Conservation (phyloP, 805 yeast species). For the Kluyveromyces starmeri region DNA sequence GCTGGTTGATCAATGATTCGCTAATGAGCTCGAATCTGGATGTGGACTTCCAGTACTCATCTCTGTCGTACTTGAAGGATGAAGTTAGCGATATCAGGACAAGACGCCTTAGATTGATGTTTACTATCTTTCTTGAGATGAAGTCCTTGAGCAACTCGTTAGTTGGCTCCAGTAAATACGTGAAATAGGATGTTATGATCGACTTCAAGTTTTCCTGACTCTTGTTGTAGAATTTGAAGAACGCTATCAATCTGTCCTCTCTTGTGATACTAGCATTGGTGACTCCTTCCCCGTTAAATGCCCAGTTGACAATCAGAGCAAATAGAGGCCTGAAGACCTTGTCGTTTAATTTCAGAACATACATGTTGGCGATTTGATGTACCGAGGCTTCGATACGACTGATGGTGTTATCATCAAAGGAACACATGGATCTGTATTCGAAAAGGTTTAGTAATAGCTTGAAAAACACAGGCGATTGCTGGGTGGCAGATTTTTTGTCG, state of each 20-base stretch:
- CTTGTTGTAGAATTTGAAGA: conserved; percentile 78
- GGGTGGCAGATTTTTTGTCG: conserved; percentile 68
- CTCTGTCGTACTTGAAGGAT: conserved; percentile 82
- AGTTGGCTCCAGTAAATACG: conserved; percentile 75
- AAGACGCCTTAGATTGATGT: conserved; percentile 59
- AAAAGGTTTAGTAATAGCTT: conserved; percentile 61
- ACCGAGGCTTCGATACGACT: conserved; percentile 74
- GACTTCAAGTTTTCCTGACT: conserved; percentile 78
- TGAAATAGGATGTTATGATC: conserved; percentile 79
- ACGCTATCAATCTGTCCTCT: conserved; percentile 54
- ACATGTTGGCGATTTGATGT: conserved; percentile 61
- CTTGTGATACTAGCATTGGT: conserved; percentile 37
- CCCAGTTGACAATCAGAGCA: conserved; percentile 84
- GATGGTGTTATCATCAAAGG: conserved; percentile 62
- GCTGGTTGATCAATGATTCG: conserved; percentile 54
- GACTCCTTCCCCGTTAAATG: conserved; percentile 73
- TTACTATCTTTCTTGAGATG: conserved; percentile 34
- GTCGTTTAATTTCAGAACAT: conserved; percentile 87
- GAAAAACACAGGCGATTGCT: conserved; percentile 59
- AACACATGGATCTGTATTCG: conserved; percentile 53
- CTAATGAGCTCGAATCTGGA: conserved; percentile 72
- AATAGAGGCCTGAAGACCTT: conserved; percentile 89
- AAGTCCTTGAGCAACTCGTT: conserved; percentile 45
- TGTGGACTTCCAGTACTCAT: conserved; percentile 89
- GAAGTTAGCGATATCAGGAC: conserved; percentile 63